Conservation (phyloP, 805 yeast genomes). For the Alloascoidea africana region DNA sequence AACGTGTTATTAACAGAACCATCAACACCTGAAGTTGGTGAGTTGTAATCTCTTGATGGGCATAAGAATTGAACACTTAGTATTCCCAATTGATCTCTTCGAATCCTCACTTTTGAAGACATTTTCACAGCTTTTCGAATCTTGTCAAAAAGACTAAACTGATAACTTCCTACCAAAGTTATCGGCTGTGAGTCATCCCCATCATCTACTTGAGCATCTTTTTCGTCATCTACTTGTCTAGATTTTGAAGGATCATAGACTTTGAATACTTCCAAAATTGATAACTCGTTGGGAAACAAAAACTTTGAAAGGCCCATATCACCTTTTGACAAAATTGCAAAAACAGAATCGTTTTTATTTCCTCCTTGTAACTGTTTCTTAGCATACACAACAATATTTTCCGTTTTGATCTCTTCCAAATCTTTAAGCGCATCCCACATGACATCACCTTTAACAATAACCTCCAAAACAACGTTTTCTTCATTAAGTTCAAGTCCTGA, state of each 20-base stretch:
- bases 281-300: slow-evolving; percentile 45
- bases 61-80: slow-evolving; percentile 31
- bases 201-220: slow-evolving; percentile 11
- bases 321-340: slow-evolving; percentile 50
- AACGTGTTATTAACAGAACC: slow-evolving; percentile 1
- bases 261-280: slow-evolving; percentile 44
- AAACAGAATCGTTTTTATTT: slow-evolving; percentile 19
- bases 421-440: slow-evolving; percentile 40
- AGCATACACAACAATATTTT: slow-evolving; percentile 32
- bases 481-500: slow-evolving; percentile 24
- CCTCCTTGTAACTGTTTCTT: slow-evolving; percentile 14
- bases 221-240: slow-evolving; percentile 8
- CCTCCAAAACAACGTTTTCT: slow-evolving; percentile 30
- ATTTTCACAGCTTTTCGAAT: slow-evolving; percentile 31
- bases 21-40: too few relatives aligned
- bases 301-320: slow-evolving; percentile 62
- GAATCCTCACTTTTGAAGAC: slow-evolving; percentile 36
- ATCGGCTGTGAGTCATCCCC: slow-evolving; percentile 12
- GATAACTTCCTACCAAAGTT: slow-evolving; percentile 31
- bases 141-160: slow-evolving; percentile 30
- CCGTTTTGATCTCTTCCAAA: slow-evolving; percentile 36
- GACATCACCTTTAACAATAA: slow-evolving; percentile 35
- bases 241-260: slow-evolving; percentile 17
- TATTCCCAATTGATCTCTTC: slow-evolving; percentile 37
- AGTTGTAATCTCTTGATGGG: neutral